A percentile compares a stretch with the other conserved stretches of the same genome.
phyloP scores from a whole-genome alignment of 306 rosid genomes.

The Malus orientalis region DNA sequence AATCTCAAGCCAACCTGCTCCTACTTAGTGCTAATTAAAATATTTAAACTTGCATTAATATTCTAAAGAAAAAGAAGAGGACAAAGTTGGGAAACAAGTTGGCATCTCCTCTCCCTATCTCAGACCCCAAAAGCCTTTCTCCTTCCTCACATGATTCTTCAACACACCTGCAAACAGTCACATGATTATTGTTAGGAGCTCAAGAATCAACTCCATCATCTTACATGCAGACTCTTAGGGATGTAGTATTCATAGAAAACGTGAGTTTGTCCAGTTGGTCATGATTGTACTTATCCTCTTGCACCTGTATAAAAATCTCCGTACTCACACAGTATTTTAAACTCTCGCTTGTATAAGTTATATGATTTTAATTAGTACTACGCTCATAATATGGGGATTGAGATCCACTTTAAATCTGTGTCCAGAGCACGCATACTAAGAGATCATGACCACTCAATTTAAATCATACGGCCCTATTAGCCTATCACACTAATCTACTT shows the following conservation, averaged over 20 bases:
- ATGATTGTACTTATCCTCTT: no score
- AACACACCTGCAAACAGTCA: conserved; percentile 54
- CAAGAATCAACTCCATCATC: not conserved
- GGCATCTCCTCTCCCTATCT: conserved; percentile 26
- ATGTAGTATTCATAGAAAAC: not conserved
- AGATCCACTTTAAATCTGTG: no score
- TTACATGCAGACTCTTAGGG: conserved; percentile 11
- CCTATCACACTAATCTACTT: no score
- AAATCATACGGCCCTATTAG: no score
- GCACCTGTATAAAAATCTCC: no score
- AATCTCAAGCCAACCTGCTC: conserved; percentile 27
- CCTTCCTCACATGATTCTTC: conserved; percentile 74
- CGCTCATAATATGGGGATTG: no score
- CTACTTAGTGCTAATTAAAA: conserved; percentile 31
- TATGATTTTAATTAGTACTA: no score
- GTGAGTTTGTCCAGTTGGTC: not conserved
- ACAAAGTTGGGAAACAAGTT: conserved; percentile 34
- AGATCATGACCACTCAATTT: no score
- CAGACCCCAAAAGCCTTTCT: conserved; percentile 40
- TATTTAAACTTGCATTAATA: conserved; percentile 35
- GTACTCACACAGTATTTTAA: no score
- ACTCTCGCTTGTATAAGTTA: no score
- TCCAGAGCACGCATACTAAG: no score
- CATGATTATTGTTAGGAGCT: conserved; percentile 19
- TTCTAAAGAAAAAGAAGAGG: conserved; percentile 14